Evolutionary conservation across 371 early-diverging fungal species (phyloP).

Genomic region (Fennellomyces sp.): DNA sequence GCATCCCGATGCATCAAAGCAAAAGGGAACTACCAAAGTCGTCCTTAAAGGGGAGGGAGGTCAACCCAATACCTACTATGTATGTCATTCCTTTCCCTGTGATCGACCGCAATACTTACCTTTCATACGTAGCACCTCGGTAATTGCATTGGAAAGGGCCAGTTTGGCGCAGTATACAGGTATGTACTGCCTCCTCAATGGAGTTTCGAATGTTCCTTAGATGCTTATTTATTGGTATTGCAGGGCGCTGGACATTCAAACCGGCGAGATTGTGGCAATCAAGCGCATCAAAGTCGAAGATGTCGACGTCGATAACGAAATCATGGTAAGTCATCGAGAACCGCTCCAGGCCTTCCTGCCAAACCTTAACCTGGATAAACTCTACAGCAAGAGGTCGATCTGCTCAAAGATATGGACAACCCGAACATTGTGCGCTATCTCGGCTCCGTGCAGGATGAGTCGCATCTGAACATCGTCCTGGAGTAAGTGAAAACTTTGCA

Average conservation of each 20-base stretch:
- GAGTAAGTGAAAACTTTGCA: constrained; percentile 60
- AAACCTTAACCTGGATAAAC: not conserved
- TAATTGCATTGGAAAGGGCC: constrained; percentile 88
- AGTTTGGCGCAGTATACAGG: constrained; percentile 82
- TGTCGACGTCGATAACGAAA: constrained; percentile 58
- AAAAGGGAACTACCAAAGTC: constrained; percentile 5
- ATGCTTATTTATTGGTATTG: constrained; percentile 54
- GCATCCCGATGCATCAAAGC: not conserved
- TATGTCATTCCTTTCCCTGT: constrained; percentile 7
- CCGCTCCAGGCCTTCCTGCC: not conserved
- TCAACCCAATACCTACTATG: constrained; percentile 4
- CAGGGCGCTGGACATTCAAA: constrained; percentile 78
- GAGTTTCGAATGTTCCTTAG: not conserved
- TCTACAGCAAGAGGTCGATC: constrained; percentile 72
- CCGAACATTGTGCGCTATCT: constrained; percentile 85
- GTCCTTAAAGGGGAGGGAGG: not conserved
- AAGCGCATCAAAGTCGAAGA: constrained; percentile 77
- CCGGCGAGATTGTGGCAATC: constrained; percentile 86
- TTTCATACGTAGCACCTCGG: constrained; percentile 67
- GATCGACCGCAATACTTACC: not conserved
- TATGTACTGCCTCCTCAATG: constrained; percentile 64
- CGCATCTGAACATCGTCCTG: constrained; percentile 78
- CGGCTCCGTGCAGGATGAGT: constrained; percentile 75
- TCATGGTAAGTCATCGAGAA: constrained; percentile 41
- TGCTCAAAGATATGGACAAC: constrained; percentile 70